Conservation (phyloP, 371 early-diverging fungal genomes). For the Mucor indicus region DNA sequence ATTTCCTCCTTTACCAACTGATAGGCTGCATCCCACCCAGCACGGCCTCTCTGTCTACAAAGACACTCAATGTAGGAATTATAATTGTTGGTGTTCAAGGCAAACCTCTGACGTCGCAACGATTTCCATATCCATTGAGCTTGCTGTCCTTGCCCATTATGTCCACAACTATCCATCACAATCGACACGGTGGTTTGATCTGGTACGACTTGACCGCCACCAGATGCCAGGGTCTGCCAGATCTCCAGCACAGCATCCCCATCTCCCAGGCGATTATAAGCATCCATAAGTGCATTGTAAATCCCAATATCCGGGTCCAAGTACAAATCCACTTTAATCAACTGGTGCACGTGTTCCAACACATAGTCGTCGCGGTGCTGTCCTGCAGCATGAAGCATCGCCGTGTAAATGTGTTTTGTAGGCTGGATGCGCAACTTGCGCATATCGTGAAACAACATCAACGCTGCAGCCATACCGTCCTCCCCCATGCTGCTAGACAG, state of each 20-base stretch:
- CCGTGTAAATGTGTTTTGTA: constrained; percentile 22
- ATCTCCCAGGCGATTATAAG: constrained; percentile 27
- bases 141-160: constrained; percentile 22
- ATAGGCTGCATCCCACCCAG: constrained; percentile 32
- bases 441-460: constrained; percentile 34
- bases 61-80: constrained; percentile 47
- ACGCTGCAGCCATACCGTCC: constrained; percentile 11
- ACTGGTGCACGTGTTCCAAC: constrained; percentile 27
- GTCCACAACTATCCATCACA: constrained; percentile 30
- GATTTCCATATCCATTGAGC: constrained; percentile 32
- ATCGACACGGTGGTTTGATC: constrained; percentile 25
- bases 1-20: constrained; percentile 24
- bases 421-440: constrained; percentile 25
- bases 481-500: constrained; percentile 1
- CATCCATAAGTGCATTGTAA: constrained; percentile 36
- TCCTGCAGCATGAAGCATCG: constrained; percentile 28
- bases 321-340: constrained; percentile 29
- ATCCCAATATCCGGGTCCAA: constrained; percentile 33
- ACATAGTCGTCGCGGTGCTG: constrained; percentile 18
- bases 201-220: neutral
- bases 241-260: constrained; percentile 25
- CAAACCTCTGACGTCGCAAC: constrained; percentile 19
- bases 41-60: constrained; percentile 26
- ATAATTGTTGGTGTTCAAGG: constrained; percentile 38
- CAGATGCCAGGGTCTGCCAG: constrained; percentile 25